A percentile compares a stretch with the other conserved stretches of the same genome.
Evolutionary conservation across 805 yeast species (phyloP).

Genomic region (Jamesozyma lodderae): DNA sequence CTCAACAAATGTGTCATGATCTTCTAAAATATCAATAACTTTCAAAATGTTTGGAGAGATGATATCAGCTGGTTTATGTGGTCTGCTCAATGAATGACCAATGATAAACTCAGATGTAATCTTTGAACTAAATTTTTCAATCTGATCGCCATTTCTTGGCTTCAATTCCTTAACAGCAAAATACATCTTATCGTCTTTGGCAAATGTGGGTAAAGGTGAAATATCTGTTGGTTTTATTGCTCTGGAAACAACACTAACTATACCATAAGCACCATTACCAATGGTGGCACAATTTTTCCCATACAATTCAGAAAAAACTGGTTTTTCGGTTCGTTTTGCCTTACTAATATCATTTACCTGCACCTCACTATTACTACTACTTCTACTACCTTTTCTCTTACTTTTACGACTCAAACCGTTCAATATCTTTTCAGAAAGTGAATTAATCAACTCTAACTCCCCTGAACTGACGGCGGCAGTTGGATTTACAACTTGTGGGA

Average conservation of each 20-base stretch:
- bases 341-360: neutral
- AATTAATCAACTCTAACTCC: slow-evolving; percentile 42
- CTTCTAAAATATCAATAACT: slow-evolving; percentile 69
- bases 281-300: slow-evolving; percentile 46
- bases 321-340: no score
- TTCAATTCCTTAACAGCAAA: slow-evolving; percentile 87
- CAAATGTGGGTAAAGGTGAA: slow-evolving; percentile 45
- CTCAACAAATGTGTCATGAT: slow-evolving; percentile 68
- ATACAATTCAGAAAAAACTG: slow-evolving; percentile 35
- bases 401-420: slow-evolving; percentile 22
- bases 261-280: slow-evolving; percentile 97
- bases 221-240: slow-evolving; percentile 7
- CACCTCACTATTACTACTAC: neutral
- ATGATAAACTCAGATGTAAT: slow-evolving; percentile 84
- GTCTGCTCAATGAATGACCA: slow-evolving; percentile 58
- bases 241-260: slow-evolving; percentile 76
- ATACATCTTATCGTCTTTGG: slow-evolving; percentile 61
- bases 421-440: slow-evolving; percentile 40
- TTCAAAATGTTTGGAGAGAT: slow-evolving; percentile 54
- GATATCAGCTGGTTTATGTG: slow-evolving; percentile 5
- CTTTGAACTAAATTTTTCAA: slow-evolving; percentile 84
- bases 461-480: slow-evolving; percentile 42
- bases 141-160: slow-evolving; percentile 72
- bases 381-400: slow-evolving; percentile 19
- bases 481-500: slow-evolving; percentile 20